Evolutionary conservation across 352 stramenopile species (phyloP), one percentile per base, ranked within the genome.

Genomic region (Phytophthora pistaciae): DNA sequence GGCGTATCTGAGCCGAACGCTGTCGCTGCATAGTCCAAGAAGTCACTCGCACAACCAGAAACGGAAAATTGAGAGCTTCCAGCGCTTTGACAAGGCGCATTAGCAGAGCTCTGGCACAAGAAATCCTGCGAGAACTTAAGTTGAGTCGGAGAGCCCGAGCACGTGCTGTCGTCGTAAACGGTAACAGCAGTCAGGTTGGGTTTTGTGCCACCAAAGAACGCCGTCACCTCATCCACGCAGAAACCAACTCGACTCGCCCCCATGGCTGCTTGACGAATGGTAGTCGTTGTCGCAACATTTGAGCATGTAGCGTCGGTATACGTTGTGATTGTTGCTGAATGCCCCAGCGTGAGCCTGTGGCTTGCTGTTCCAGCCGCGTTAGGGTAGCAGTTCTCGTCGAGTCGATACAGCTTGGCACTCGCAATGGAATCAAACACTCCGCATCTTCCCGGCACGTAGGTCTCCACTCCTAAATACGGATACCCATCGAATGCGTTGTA

Each of bases 101-200:
- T 8, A 20, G n/a, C 4, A 20, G 56, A 20, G 6, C 6, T 16
- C 20, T 23, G 14, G 14, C 64, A 71, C 23, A 11, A 18, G 18
- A 66, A 66, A 40, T 60, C 56, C 14, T 60, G 56, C 5, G 56
- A 60, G 11, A 71, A 60, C 7, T 16, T 49, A 21, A 71, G 44
- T 8, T 56, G 31, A 0, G 14, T 31, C 23, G 64, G 56, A 6
- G 33, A 60, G 3, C 11, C 44, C 23, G 56, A 66, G 33, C 64
- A 71, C 2, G 56, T 25, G 20, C n/a, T 56, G 23, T 71, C 64
- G 9, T 60, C 25, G 21, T 61, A 71, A 25, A 44, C 9, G 1
- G 56, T 33, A 1, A 66, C 36, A 2, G 21, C 18, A 14, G 33
- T 71, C 14, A 70, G 31, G 3, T 60, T 54, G 13, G 40, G 55